These are phyloP conservation scores for Aureobasidium lini DNA, from an alignment of 2,329 filamentous ascomycete genomes.

Conservation along the genomic window DNA sequence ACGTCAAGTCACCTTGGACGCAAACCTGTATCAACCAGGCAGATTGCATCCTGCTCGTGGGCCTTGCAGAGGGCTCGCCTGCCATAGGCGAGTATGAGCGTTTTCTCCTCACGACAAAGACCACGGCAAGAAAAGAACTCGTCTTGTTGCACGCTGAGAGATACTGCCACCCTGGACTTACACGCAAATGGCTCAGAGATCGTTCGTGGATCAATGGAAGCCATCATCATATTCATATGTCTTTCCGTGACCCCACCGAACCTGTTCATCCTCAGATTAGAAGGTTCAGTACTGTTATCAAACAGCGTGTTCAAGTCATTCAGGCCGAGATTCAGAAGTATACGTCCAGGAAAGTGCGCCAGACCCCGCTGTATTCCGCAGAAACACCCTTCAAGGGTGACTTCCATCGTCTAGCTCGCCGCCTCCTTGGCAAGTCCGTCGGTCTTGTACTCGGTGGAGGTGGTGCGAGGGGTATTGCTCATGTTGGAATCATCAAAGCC, in stretches of 20 bases:
- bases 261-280: slow-evolving; percentile 68
- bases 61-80: slow-evolving; percentile 80
- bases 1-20: slow-evolving; percentile 95
- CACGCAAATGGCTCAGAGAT: slow-evolving; percentile 77
- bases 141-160: slow-evolving; percentile 84
- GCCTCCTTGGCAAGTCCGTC: slow-evolving; percentile 88
- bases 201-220: slow-evolving; percentile 97
- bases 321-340: slow-evolving; percentile 98
- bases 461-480: slow-evolving; percentile 83
- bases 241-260: slow-evolving; percentile 67
- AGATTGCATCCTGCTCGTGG: slow-evolving; percentile 90
- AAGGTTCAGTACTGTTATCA: slow-evolving; percentile 75
- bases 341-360: slow-evolving; percentile 83
- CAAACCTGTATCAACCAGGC: slow-evolving; percentile 96
- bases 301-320: slow-evolving; percentile 85
- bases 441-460: slow-evolving; percentile 91
- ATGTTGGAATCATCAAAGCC: slow-evolving; percentile 88
- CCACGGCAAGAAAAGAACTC: slow-evolving; percentile 86
- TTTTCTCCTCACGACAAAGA: slow-evolving; percentile 94
- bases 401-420: slow-evolving; percentile 84
- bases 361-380: slow-evolving; percentile 80
- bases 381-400: slow-evolving; percentile 94
- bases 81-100: slow-evolving; percentile 93
- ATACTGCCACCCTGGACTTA: slow-evolving; percentile 77
- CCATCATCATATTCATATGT: slow-evolving; percentile 96